Base-by-base conservation (phyloP, 169 alveolate genomes). In the Besnoitia besnoiti region DNA sequence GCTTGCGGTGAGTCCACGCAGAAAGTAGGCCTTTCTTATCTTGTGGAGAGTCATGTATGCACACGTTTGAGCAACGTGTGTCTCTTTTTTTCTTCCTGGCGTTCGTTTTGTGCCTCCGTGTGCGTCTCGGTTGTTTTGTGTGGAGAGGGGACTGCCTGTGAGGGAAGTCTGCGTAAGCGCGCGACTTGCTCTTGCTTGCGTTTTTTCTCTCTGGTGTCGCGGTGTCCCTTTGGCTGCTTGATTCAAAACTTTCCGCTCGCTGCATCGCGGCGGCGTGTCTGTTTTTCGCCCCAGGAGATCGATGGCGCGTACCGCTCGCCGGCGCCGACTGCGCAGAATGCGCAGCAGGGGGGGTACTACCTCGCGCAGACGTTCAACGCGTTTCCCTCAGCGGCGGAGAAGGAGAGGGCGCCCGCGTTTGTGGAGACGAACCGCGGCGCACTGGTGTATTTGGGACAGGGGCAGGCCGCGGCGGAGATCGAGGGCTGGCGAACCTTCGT, bases 321-420 rank as follows among this genome's bases (percentile, higher is more conserved):
- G 44, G 96, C 96, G 7, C 97, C 96, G 35, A 94, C 97, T 21
- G 96, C 97, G 24, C 97, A 95, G 93, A 91, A 94, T 44, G 97
- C 97, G 37, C 39, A 91, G 44, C 95, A 95, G 75, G 94, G 85
- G 51, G 97, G 96, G 30, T 59, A 46, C 80, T 95, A 92, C 73
- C 76, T 95, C 47, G 96, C 94, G 12, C 80, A 67, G 27, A 16
- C 82, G 35, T 94, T 95, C 80, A 95, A 94, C 50, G 24, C 79
- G 24, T 91, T 59, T 39, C 27, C 79, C 19, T 44, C 49, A 33
- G 14, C 59, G 24, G 91, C n/a, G 27, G 61, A 30, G 59, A 87
- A 87, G 61, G 33, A 39, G n/a, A 33, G 50, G 37, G 75, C 42
- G 0, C 92, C 92, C 0, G 85, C 87, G 50, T 89, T 89, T 67